Evolutionary conservation across 139 green algal genomes (phyloP).

Genomic region (Tetraselmis striata): DNA sequence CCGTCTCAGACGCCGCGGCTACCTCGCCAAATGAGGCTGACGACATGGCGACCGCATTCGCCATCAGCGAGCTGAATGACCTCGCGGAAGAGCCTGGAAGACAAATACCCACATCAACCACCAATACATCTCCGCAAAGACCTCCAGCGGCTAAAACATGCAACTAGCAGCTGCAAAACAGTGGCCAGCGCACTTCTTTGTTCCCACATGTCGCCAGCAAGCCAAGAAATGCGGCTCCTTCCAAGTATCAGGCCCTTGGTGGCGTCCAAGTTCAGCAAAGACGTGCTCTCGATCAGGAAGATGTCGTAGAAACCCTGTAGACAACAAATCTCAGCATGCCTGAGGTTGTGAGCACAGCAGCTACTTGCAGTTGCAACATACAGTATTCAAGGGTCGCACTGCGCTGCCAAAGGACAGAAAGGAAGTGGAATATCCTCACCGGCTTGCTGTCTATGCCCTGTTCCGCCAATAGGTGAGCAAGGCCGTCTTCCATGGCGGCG

Average conservation of each 20-base stretch:
- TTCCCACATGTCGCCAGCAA: background rate
- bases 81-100: background rate
- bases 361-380: background rate
- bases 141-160: no score
- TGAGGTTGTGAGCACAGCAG: no score
- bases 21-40: background rate
- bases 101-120: no score
- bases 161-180: no score
- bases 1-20: background rate
- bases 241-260: background rate
- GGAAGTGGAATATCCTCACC: no score
- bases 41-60: background rate
- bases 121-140: no score
- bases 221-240: background rate
- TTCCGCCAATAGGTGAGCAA: background rate
- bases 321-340: no score
- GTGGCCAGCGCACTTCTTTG: no score
- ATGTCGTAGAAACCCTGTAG: background rate
- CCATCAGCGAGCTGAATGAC: background rate
- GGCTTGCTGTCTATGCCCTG: background rate
- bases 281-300: background rate
- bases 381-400: no score
- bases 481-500: background rate
- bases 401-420: no score
- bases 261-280: background rate